Evolutionary conservation across 75 land plant species (phyloP).

Genomic region (Cryptomeria japonica): DNA sequence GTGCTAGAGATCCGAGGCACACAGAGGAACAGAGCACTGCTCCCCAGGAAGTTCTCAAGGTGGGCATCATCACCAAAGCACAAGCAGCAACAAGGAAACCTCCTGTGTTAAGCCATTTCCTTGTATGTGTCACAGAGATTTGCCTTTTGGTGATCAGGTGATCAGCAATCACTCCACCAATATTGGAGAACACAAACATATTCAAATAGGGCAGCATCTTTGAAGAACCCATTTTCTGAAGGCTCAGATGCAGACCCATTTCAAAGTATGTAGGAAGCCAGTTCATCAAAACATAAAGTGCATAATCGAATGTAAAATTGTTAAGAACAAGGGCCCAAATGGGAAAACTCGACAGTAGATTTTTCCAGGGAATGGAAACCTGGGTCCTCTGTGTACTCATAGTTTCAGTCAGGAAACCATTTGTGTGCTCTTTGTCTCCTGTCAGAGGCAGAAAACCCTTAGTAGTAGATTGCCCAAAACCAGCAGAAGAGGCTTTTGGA

Average conservation of each 20-base stretch:
- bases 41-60: constrained; percentile 50
- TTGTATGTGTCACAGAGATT: constrained; percentile 60
- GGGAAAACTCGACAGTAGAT: constrained; percentile 58
- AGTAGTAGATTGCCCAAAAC: constrained; percentile 44
- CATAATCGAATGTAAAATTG: constrained; percentile 90
- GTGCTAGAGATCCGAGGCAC: constrained; percentile 69
- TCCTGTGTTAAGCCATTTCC: constrained; percentile 67
- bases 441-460: constrained; percentile 35
- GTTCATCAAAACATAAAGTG: constrained; percentile 86
- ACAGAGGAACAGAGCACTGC: constrained; percentile 78
- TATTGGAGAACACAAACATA: constrained; percentile 88
- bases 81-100: constrained; percentile 74
- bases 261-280: constrained; percentile 93
- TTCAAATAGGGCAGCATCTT: constrained; percentile 84
- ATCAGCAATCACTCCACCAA: constrained; percentile 83
- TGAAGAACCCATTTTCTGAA: constrained; percentile 80
- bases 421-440: constrained; percentile 19
- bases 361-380: constrained; percentile 67
- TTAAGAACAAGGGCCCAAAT: constrained; percentile 91
- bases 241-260: constrained; percentile 60
- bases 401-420: constrained; percentile 8
- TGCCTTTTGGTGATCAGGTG: constrained; percentile 56
- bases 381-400: constrained; percentile 3
- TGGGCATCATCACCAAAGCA: constrained; percentile 63
- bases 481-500: constrained; percentile 61